These are phyloP conservation scores for Phanerodontia chrysosporium DNA, from an alignment of 768 basidiomycete genomes.

Conservation along the genomic window DNA sequence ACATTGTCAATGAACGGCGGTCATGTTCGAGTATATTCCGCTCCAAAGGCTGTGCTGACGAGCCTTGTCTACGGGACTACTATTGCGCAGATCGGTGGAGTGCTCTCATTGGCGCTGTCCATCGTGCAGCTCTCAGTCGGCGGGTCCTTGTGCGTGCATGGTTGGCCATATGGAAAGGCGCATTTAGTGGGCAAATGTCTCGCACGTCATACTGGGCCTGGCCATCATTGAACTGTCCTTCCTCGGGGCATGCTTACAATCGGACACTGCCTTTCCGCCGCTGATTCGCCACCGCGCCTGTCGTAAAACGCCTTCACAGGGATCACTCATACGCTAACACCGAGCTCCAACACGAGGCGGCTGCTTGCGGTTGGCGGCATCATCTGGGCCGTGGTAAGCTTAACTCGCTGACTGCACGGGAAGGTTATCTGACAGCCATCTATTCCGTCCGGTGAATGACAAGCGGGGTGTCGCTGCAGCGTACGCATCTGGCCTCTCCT, in stretches of 20 bases:
- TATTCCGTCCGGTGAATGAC: not conserved
- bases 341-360: constrained; percentile 25
- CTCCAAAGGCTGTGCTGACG: not conserved
- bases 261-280: not conserved
- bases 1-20: constrained; percentile 43
- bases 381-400: constrained; percentile 42
- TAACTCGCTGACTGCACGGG: not conserved
- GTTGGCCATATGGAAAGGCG: constrained; percentile 24
- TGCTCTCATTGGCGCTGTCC: constrained; percentile 47
- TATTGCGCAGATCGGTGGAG: constrained; percentile 45
- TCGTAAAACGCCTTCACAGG: constrained; percentile 16
- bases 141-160: constrained; percentile 44
- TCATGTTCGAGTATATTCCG: constrained; percentile 27
- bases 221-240: constrained; percentile 45
- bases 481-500: constrained; percentile 40
- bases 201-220: constrained; percentile 52
- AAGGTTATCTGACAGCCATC: constrained; percentile 7
- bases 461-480: constrained; percentile 31
- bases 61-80: not conserved
- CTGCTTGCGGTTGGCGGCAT: constrained; percentile 35
- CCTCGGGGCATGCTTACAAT: constrained; percentile 37
- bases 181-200: constrained; percentile 54
- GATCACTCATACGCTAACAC: constrained; percentile 7
- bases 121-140: constrained; percentile 51
- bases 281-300: not conserved